These are phyloP conservation scores for Capsicum baccatum DNA, from an alignment of 257 asterid genomes.

Conservation along the genomic window DNA sequence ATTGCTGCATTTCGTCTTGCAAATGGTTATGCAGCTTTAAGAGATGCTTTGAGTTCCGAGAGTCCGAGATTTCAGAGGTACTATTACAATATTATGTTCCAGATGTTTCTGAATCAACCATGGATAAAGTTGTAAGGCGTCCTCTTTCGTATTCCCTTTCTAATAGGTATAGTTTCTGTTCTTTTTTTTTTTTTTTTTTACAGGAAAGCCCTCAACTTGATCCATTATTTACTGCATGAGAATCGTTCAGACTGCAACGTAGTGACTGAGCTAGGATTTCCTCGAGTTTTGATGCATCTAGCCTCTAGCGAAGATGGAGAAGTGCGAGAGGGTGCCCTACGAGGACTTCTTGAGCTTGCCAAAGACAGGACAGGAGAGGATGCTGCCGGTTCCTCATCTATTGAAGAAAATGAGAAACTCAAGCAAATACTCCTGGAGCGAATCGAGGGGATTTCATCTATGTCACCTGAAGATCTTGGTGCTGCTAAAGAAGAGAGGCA, in stretches of 20 bases:
- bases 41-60: constrained; percentile 77
- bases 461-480: constrained; percentile 78
- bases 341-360: constrained; percentile 74
- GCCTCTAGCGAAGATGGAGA: constrained; percentile 78
- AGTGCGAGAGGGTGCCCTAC: constrained; percentile 85
- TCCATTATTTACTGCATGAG: constrained; percentile 64
- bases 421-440: constrained; percentile 72
- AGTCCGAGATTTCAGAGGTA: constrained; percentile 78
- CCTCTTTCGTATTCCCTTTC: neutral
- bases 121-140: neutral
- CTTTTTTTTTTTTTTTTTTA: constrained; percentile 34
- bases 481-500: constrained; percentile 83
- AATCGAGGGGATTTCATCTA: constrained; percentile 56
- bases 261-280: constrained; percentile 68
- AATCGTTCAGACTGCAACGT: constrained; percentile 60
- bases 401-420: constrained; percentile 62
- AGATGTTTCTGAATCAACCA: neutral
- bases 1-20: constrained; percentile 80
- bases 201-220: constrained; percentile 93
- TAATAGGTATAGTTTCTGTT: constrained; percentile 8
- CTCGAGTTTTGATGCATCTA: constrained; percentile 70
- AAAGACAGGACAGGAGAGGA: constrained; percentile 42
- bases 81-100: neutral
- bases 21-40: constrained; percentile 76
- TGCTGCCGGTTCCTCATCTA: constrained; percentile 15